phyloP scores from a whole-genome alignment of 2,329 filamentous ascomycete species.

The Lecanicillium sp. region DNA sequence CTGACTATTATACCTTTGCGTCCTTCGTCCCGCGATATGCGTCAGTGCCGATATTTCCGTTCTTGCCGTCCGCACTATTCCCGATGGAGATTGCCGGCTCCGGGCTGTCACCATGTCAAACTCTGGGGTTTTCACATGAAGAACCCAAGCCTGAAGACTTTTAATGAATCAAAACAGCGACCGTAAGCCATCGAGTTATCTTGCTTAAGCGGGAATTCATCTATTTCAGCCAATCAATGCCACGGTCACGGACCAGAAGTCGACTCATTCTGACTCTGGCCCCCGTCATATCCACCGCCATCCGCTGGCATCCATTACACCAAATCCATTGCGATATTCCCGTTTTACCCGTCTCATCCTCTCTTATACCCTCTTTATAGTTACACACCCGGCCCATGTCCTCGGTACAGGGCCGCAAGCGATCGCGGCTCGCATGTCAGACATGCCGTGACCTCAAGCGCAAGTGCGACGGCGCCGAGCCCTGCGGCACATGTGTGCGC shows the following conservation, averaged over 20 bases:
- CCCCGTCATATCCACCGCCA: neutral
- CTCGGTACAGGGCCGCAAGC: slow-evolving; percentile 22
- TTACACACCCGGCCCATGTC: too few species aligned
- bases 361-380: too few species aligned
- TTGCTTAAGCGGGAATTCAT: too few species aligned
- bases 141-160: too few species aligned
- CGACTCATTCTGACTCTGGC: too few species aligned
- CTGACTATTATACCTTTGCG: neutral
- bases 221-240: too few species aligned
- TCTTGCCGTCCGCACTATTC: slow-evolving; percentile 4
- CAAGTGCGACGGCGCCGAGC: slow-evolving; percentile 47
- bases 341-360: too few species aligned
- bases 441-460: slow-evolving; percentile 51
- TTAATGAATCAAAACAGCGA: too few species aligned
- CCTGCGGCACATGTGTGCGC: slow-evolving; percentile 47
- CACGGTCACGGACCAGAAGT: too few species aligned
- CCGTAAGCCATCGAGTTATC: too few species aligned
- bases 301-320: too few species aligned
- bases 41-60: neutral
- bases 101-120: neutral
- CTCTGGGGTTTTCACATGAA: neutral
- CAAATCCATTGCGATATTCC: too few species aligned
- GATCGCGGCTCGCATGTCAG: slow-evolving; percentile 41
- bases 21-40: slow-evolving; percentile 1
- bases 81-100: slow-evolving; percentile 1